Conservation (phyloP, 2,329 filamentous ascomycete species). For the Simplicillium sp. region DNA sequence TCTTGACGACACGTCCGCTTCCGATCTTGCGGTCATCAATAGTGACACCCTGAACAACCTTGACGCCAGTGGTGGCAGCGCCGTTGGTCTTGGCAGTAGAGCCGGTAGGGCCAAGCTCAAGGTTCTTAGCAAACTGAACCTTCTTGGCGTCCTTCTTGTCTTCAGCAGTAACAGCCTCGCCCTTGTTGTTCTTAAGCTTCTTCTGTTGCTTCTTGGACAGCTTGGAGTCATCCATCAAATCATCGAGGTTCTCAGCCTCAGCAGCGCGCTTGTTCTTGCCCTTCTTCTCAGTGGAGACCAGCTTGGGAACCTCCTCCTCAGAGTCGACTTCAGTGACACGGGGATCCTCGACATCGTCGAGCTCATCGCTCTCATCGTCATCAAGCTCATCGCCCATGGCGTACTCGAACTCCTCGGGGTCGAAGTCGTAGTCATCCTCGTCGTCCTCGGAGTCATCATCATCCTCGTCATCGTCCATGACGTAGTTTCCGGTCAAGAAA, state of each 20-base stretch:
- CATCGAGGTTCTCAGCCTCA: constrained; percentile 70
- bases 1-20: constrained; percentile 76
- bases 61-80: constrained; percentile 54
- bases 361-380: constrained; percentile 64
- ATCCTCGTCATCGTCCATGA: constrained; percentile 60
- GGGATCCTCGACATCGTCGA: constrained; percentile 69
- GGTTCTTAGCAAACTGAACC: constrained; percentile 97
- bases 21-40: constrained; percentile 94
- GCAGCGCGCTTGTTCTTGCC: constrained; percentile 94
- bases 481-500: constrained; percentile 93
- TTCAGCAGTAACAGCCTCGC: constrained; percentile 63
- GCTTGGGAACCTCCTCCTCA: constrained; percentile 62
- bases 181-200: constrained; percentile 98
- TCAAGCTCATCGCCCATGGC: constrained; percentile 64
- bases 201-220: constrained; percentile 95
- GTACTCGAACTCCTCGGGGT: constrained; percentile 69
- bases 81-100: constrained; percentile 39
- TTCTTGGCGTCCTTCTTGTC: constrained; percentile 71
- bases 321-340: constrained; percentile 78
- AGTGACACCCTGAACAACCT: constrained; percentile 78
- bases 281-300: constrained; percentile 47
- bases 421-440: constrained; percentile 71
- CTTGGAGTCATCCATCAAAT: constrained; percentile 71
- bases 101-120: constrained; percentile 89
- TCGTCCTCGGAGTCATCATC: constrained; percentile 56